A percentile compares a stretch with the other conserved stretches of the same genome.
Evolutionary conservation across 805 yeast genomes (phyloP).

Genomic region (Tetrapisispora pingtungensis): DNA sequence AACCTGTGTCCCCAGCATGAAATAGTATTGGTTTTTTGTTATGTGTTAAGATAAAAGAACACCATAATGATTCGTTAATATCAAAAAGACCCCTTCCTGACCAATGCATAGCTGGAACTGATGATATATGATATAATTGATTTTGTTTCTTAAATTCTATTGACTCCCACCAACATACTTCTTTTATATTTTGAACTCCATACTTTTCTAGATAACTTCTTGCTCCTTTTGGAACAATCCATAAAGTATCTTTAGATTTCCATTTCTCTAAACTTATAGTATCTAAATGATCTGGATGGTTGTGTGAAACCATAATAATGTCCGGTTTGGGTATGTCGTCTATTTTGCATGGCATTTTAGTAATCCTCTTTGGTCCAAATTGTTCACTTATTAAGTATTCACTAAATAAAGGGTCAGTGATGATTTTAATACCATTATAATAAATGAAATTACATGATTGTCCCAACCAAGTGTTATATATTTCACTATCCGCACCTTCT

Average conservation of each 20-base stretch:
- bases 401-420: conserved; percentile 79
- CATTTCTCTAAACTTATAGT: conserved; percentile 39
- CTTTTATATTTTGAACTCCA: conserved; percentile 55
- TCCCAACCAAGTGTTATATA: conserved; percentile 74
- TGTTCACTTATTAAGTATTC: conserved; percentile 50
- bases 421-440: conserved; percentile 56
- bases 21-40: conserved; percentile 63
- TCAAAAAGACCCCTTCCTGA: conserved; percentile 78
- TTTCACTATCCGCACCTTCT: not conserved
- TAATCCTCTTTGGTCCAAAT: conserved; percentile 78
- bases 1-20: conserved; percentile 96
- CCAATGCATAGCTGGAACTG: conserved; percentile 97
- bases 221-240: conserved; percentile 87
- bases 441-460: conserved; percentile 78
- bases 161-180: conserved; percentile 90
- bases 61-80: conserved; percentile 78
- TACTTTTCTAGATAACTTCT: conserved; percentile 44
- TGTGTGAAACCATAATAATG: conserved; percentile 75
- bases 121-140: conserved; percentile 64
- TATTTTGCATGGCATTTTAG: conserved; percentile 60
- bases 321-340: conserved; percentile 59
- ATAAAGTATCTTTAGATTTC: conserved; percentile 32
- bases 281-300: conserved; percentile 93
- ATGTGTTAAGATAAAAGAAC: conserved; percentile 64
- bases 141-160: conserved; percentile 32